Evolutionary conservation across 805 yeast genomes (phyloP).

Genomic region (Saturnispora halmiae): DNA sequence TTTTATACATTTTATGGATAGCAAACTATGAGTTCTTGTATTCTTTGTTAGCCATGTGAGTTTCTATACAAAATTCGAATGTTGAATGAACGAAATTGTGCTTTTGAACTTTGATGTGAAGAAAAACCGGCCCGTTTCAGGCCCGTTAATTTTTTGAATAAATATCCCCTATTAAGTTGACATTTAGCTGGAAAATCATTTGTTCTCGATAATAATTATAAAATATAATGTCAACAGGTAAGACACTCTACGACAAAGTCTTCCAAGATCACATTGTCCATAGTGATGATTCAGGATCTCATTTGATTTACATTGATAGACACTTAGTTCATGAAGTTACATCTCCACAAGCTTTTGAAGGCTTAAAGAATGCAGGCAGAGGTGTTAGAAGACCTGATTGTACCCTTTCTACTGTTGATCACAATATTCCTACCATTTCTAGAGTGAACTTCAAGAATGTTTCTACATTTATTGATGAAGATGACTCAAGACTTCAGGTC

Average conservation of each 20-base stretch:
- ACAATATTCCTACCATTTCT: constrained; percentile 93
- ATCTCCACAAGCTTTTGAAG: constrained; percentile 98
- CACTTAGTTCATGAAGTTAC: constrained; percentile 98
- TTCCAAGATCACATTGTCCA: constrained; percentile 92
- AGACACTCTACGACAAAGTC: constrained; percentile 91
- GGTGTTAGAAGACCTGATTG: constrained; percentile 85
- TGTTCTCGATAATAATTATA: constrained; percentile 12
- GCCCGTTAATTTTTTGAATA: neutral
- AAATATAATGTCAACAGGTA: constrained; percentile 30
- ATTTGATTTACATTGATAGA: constrained; percentile 85
- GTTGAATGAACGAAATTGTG: too few species aligned
- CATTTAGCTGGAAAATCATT: constrained; percentile 1
- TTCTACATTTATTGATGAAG: constrained; percentile 75
- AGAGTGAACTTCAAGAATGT: constrained; percentile 67
- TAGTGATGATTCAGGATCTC: constrained; percentile 79
- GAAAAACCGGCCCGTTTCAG: constrained; percentile 3
- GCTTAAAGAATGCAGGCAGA: constrained; percentile 81
- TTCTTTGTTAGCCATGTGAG: too few species aligned
- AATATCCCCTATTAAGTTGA: constrained; percentile 1
- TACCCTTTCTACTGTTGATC: constrained; percentile 92
- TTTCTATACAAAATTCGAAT: too few species aligned
- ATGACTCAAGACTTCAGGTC: constrained; percentile 88
- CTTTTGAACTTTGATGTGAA: too few species aligned
- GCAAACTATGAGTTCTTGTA: too few species aligned
- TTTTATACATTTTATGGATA: too few species aligned